Evolutionary conservation across 2,329 filamentous ascomycete genomes (phyloP).

Genomic region (Ophiognomonia clavigignenti-juglandacearum): DNA sequence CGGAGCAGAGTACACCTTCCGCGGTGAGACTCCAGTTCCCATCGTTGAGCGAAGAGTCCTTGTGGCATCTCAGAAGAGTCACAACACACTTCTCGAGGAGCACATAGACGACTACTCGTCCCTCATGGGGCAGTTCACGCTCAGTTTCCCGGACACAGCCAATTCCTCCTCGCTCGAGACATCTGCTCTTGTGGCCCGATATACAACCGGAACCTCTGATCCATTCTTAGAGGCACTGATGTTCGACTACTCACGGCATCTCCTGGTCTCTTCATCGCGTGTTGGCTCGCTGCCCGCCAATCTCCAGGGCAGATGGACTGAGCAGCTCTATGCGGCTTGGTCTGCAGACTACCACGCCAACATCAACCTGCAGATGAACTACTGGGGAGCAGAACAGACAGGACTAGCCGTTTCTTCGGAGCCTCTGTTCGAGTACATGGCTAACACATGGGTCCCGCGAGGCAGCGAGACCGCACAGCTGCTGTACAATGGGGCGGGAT

Average conservation of each 20-base stretch:
- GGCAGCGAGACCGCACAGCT: slow-evolving; percentile 47
- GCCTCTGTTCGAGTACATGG: slow-evolving; percentile 48
- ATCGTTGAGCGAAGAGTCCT: slow-evolving; percentile 28
- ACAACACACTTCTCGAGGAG: slow-evolving; percentile 25
- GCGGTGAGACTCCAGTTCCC: slow-evolving; percentile 37
- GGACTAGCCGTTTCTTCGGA: slow-evolving; percentile 40
- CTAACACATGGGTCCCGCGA: slow-evolving; percentile 43
- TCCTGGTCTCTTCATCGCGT: slow-evolving; percentile 51
- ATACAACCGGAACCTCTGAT: slow-evolving; percentile 32
- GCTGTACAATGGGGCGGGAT: slow-evolving; percentile 50
- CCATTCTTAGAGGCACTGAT: slow-evolving; percentile 48
- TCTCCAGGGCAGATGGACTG: slow-evolving; percentile 52
- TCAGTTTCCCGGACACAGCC: slow-evolving; percentile 40
- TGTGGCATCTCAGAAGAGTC: slow-evolving; percentile 29
- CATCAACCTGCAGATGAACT: slow-evolving; percentile 59
- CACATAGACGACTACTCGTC: slow-evolving; percentile 38
- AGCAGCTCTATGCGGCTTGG: slow-evolving; percentile 34
- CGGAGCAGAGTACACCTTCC: slow-evolving; percentile 39
- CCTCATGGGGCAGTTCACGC: slow-evolving; percentile 33
- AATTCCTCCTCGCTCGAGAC: slow-evolving; percentile 36
- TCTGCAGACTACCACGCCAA: slow-evolving; percentile 52
- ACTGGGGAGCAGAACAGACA: slow-evolving; percentile 51
- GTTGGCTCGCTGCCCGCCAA: slow-evolving; percentile 48
- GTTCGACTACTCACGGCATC: slow-evolving; percentile 48
- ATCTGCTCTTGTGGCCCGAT: slow-evolving; percentile 9